Evolutionary conservation across 2,329 filamentous ascomycete species (phyloP).

Genomic region (Alternaria solani): DNA sequence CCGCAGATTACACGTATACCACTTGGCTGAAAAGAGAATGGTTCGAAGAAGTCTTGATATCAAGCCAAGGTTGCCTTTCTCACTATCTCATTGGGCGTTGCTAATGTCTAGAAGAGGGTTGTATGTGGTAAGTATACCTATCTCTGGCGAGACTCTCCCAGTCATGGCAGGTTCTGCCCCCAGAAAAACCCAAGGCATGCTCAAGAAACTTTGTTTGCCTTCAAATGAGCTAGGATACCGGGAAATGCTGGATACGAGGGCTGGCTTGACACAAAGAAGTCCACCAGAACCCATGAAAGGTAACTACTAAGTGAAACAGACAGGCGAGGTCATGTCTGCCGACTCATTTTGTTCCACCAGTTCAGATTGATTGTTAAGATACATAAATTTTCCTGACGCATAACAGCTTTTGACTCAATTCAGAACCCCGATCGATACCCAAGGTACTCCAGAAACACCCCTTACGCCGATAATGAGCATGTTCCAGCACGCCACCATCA

Average conservation of each 20-base stretch:
- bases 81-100: background rate
- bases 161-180: too few relatives aligned
- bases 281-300: background rate
- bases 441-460: background rate
- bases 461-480: background rate
- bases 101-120: background rate
- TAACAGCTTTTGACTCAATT: background rate
- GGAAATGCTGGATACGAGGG: background rate
- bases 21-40: background rate
- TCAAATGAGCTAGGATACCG: background rate
- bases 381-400: background rate
- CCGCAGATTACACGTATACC: background rate
- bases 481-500: background rate
- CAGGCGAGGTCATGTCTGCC: background rate
- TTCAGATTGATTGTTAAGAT: background rate
- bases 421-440: background rate
- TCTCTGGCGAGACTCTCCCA: background rate
- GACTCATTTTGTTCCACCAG: background rate
- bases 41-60: background rate
- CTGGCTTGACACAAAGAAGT: background rate
- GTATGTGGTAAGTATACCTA: background rate
- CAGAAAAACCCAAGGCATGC: background rate
- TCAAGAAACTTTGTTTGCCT: background rate
- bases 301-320: background rate
- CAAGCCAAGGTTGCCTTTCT: background rate